Evolutionary conservation across 768 basidiomycete species (phyloP).

Genomic region (Boletus sensibilis): DNA sequence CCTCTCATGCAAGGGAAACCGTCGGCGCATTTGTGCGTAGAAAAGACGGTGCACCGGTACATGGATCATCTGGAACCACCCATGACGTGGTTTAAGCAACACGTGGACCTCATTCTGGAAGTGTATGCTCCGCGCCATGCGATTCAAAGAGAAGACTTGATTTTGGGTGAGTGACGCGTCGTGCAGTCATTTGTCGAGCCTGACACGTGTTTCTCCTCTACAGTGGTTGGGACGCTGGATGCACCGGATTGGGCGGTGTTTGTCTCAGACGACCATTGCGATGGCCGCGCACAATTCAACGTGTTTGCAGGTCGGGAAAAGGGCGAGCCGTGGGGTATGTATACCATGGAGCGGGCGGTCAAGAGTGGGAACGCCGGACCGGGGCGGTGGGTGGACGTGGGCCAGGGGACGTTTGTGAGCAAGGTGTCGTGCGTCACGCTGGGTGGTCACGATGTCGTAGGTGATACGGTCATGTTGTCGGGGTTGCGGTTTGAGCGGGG

Average conservation of each 20-base stretch:
- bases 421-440: conserved; percentile 49
- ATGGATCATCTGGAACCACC: conserved; percentile 62
- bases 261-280: conserved; percentile 68
- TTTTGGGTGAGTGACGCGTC: conserved; percentile 36
- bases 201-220: background rate
- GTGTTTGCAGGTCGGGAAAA: conserved; percentile 50
- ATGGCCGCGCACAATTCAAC: conserved; percentile 69
- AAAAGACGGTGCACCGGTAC: conserved; percentile 67
- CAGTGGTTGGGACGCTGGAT: conserved; percentile 68
- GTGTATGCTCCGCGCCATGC: conserved; percentile 46
- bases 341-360: conserved; percentile 55
- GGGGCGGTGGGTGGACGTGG: conserved; percentile 44
- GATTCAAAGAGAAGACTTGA: conserved; percentile 59
- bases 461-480: conserved; percentile 61
- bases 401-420: conserved; percentile 39
- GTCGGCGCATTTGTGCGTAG: conserved; percentile 64
- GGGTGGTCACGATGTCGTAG: conserved; percentile 26
- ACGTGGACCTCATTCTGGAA: conserved; percentile 61
- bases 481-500: conserved; percentile 67
- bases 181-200: background rate
- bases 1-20: conserved; percentile 65
- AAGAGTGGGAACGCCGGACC: conserved; percentile 44
- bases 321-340: conserved; percentile 73
- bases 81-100: conserved; percentile 70
- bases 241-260: conserved; percentile 73